Evolutionary conservation across 2,329 filamentous ascomycete species (phyloP), one percentile per base, ranked within the genome.

Genomic region (Fusarium papillatum): DNA sequence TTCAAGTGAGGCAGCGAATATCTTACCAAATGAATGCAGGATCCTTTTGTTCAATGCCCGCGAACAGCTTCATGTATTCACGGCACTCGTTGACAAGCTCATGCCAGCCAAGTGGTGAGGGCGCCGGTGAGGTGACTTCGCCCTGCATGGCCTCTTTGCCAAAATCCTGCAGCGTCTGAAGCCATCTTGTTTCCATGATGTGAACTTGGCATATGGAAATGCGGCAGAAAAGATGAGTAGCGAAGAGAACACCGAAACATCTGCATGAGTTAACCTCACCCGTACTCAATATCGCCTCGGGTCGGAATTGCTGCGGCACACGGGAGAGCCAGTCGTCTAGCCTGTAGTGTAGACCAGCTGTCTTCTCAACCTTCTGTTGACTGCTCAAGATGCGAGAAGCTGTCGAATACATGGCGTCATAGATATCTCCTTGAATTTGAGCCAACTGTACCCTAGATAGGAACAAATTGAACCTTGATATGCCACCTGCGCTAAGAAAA

Each of bases 361-460:
- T n/a, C 1, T 62, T 55, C 5, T 63, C 41, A 2, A 64, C 26
- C 5, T 55, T 29, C 7, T 70, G 22, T 11, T 66, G 36, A 3
- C 19, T 13, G 2, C 55, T 55, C 24, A 53, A 2, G 26, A 17
- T 0, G 17, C 46, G 11, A 24, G 61, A 22, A 5, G 6, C 5
- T 16, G 60, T 16, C 10, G 62, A 64, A 10, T 31, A 48, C n/a
- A 68, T 50, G 24, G 38, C 55, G 31, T 75, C 69, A 8, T 73
- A 75, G 0, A 77, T 57, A 6, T 41, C 8, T 1, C 74, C 75
- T 68, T 77, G 75, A 4, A 77, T 75, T 22, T 66, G 67, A 0
- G 75, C 75, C 4, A 77, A 68, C n/a, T 69, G 39, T 3, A 73
- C 69, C 0, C 74, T 69, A 1, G 59, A 61, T 0, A 65, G 19